Base-by-base conservation (phyloP, 257 asterid species). In the Rauvolfia tetraphylla region DNA sequence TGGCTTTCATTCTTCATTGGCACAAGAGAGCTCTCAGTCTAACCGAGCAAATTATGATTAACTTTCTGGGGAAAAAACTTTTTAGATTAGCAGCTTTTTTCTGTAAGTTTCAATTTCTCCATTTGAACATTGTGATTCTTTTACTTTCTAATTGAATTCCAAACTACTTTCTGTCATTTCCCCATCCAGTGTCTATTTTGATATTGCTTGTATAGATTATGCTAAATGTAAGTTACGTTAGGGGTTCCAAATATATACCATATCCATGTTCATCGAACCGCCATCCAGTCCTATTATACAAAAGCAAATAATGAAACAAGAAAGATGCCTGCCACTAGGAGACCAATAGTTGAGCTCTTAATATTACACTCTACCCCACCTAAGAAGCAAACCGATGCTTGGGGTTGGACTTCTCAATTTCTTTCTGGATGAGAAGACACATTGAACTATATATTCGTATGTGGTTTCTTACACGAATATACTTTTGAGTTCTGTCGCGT, bases 101-200 rank as follows among this genome's bases (percentile, higher is more conserved):
- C 25, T 63, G 78, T 75, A 62, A 75, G 63, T 62, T 67, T 20
- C 46, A 33, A 8, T 65, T 33, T 27, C 41, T 67, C 51, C 51
- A 67, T 67, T 67, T 36, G 51, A 67, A 38, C 72, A 67, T 67
- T 38, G 33, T 38, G 51, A 67, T 67, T 67, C 72, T 67, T 67
- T 66, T 67, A 5, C 51, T 67, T 38, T 67, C 46, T 62, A 33
- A 62, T 62, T 31, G 42, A 62, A 62, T 17, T 31, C 23, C 68
- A 33, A 33, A 3, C 25, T 59, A 27, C 9, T 13, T 4, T 27
- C 8, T 27, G 22, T 53, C 59, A 53, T 53, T 53, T 53, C 59
- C 15, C 59, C 1, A 2, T 20, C 0, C 10, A 53, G 18, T 53
- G 9, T 5, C 10, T 25, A 53, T 20, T 53, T 17, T 53, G 59